Evolutionary conservation across 208 protist species (phyloP), one percentile per base, ranked within the genome.

Genomic region (Acanthamoeba triangularis): DNA sequence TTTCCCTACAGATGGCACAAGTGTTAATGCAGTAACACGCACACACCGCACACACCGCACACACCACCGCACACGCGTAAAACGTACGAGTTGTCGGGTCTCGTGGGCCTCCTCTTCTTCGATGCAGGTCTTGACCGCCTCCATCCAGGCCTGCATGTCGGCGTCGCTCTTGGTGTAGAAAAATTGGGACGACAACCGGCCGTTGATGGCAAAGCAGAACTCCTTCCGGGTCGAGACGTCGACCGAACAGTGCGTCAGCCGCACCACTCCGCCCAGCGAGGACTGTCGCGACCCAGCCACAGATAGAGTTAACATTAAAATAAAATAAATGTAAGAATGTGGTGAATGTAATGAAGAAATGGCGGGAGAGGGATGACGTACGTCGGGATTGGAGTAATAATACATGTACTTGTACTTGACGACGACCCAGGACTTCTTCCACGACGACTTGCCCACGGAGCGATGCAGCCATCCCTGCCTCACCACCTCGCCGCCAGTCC

Each of bases 361-460:
- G n/a, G 14, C 1, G 33, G 37, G 41, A 18, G 37, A 25, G 33
- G 0, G 4, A n/a, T 5, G 35, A 61, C 84, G 84, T 10, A 90
- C 84, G 35, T 90, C 84, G n/a, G 84, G 84, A 25, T 90, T 90
- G 49, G 84, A 61, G 41, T 90, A 90, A 49, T 90, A 90, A 23
- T 90, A 90, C 28, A 90, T 7, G 35, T 90, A 90, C 35, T 90
- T 90, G 84, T 90, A 90, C 41, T 90, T 90, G n/a, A 90, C 16
- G 47, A 90, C 84, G 49, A 90, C 84, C 84, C 84, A 90, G 11
- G 84, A 90, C 59, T 90, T 90, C 59, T 90, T 90, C 84, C 84
- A 90, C 54, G 49, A 41, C n/a, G n/a, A 52, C 54, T 47, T 61
- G 41, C 84, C 59, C 10, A 61, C 59, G 16, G 54, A 90, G 10